Evolutionary conservation across 2,329 filamentous ascomycete genomes (phyloP), one percentile per base, ranked within the genome.

Genomic region (Fusarium cyanostomum): DNA sequence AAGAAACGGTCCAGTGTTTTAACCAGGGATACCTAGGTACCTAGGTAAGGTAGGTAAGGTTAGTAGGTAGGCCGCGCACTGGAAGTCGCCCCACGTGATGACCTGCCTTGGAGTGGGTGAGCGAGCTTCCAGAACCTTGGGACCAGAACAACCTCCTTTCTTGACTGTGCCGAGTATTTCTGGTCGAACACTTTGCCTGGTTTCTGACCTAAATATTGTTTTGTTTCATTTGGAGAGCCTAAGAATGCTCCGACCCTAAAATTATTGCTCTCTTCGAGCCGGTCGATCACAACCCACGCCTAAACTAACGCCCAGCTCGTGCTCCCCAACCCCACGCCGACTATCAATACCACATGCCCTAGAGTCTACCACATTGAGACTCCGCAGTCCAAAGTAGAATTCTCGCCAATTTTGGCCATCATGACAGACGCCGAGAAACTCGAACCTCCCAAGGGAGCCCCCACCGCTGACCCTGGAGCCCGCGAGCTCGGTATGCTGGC

Each of bases 401-500:
- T 41, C 41, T 38, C 37, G 27, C 45, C 35, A 39, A 38, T 24
- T 49, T 26, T 31, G 21, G 42, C 34, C 58, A 51, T 16, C 33
- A 78, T 78, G 75, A 38, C 73, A 30, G 68, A 71, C 41, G 49
- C 69, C 24, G 70, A 72, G 49, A 72, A 66, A 41, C 71, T 77
- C 31, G 72, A 75, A 44, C 72, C 72, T 56, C 75, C 75, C 16
- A 69, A 68, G 38, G 72, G 75, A 35, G 62, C 61, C 52, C 71
- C 70, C 26, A 60, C 78, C 28, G 77, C 80, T 38, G 86, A 88
- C 67, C 81, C 86, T 44, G 86, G 86, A 67, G 86, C 86, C 38
- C 86, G 82, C 72, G 85, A 88, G 55, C 77, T 88, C 59, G 82
- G 86, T 88, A 72, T 30, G 66, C 63, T 42, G 35, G 48, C 27